Evolutionary conservation across 2,329 filamentous ascomycete genomes (phyloP), one percentile per base, ranked within the genome.

Genomic region (Penicillium sp.): DNA sequence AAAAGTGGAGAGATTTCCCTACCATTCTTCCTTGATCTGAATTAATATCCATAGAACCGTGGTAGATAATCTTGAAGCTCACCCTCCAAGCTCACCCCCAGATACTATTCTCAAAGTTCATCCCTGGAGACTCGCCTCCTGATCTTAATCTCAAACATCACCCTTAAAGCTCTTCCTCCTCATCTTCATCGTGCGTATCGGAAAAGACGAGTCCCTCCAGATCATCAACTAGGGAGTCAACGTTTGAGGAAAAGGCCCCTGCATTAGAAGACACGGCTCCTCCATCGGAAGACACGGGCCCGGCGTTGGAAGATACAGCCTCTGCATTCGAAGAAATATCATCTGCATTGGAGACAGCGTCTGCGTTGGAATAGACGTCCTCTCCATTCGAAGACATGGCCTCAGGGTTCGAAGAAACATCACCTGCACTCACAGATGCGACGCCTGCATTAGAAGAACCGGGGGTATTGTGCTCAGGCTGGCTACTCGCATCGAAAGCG

Each of bases 401-500:
- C 10, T 2, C 47, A 3, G 31, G 11, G n/a, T 29, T 39, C 3
- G 47, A 39, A 29, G 10, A 36, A 9, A 39, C 11, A 3, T 19
- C 16, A 3, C 5, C 33, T 6, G 5, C 27, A 7, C 44, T 44
- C 49, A 44, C 15, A 11, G 50, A 45, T 16, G 33, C 11, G 3
- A 3, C 2, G 1, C 19, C 50, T 8, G 7, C 50, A 34, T 36
- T 9, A 5, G 31, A 52, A 45, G 50, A 36, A 11, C 29, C 31
- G 3, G 39, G 21, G 10, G 15, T 27, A 21, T 45, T 45, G 2
- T 36, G 16, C 21, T 46, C 39, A 33, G 60, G 49, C 21, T 55
- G 50, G 5, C 65, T 60, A 3, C 65, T 53, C 4, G 53, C 57
- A 2, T 41, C 59, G 40, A 63, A 10, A 2, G 62, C 62, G 23